Evolutionary conservation across 306 rosid species (phyloP).

Genomic region (Acacia acuminata): DNA sequence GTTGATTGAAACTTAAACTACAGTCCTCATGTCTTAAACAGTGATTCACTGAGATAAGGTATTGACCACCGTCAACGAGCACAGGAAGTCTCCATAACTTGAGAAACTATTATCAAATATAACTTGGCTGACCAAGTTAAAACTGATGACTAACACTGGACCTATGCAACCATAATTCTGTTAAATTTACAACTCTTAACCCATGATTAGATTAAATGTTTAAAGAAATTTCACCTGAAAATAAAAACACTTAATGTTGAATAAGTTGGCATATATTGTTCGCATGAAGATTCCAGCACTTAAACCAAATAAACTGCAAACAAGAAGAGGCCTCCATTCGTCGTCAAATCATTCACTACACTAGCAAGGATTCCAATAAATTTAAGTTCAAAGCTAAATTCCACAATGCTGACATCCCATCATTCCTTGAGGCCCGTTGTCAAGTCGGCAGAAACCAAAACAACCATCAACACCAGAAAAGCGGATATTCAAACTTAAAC

Average conservation of each 20-base stretch:
- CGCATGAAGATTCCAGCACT: conserved; percentile 4
- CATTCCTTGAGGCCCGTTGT: background rate
- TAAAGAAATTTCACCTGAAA: background rate
- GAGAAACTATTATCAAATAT: conserved; percentile 5
- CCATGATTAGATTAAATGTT: conserved; percentile 8
- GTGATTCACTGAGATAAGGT: background rate
- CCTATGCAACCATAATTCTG: background rate
- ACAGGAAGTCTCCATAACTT: background rate
- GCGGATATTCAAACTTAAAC: background rate
- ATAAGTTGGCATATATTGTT: background rate
- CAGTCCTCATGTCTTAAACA: background rate
- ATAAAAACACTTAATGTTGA: background rate
- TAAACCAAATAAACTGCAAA: conserved; percentile 17
- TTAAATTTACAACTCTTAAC: background rate
- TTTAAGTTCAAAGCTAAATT: conserved; percentile 14
- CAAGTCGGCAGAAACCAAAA: background rate
- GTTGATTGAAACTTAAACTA: background rate
- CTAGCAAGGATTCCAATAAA: background rate
- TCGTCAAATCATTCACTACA: conserved; percentile 1
- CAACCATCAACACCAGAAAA: background rate
- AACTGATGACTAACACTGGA: background rate
- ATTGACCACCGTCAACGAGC: background rate
- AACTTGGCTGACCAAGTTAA: background rate
- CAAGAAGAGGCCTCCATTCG: background rate
- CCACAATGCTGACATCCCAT: background rate